A percentile compares a stretch with the other conserved stretches of the same genome.
Conservation (phyloP, 192 early-diverging fungal species). For the Mortierella alpina region DNA sequence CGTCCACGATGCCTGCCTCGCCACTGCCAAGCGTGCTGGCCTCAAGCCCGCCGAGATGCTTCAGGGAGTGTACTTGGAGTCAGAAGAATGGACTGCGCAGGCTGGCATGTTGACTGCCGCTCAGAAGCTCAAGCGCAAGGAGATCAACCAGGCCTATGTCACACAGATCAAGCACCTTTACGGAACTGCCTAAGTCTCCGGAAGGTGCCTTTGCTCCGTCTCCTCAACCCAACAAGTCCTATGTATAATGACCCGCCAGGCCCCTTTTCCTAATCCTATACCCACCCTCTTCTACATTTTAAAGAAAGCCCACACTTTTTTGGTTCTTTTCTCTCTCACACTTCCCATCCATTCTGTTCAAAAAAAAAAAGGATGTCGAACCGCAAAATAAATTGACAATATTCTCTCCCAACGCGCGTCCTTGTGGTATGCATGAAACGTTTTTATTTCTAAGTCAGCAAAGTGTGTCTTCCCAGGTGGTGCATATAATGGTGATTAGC, state of each 20-base stretch:
- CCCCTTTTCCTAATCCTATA: not conserved
- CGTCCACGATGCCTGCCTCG: constrained; percentile 57
- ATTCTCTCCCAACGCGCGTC: not conserved
- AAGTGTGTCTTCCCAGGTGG: no score
- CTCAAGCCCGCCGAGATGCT: constrained; percentile 84
- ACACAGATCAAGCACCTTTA: constrained; percentile 68
- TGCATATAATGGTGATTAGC: not conserved
- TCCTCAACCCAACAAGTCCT: not conserved
- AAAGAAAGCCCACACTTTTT: not conserved
- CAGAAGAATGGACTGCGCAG: constrained; percentile 93
- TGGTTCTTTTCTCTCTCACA: not conserved
- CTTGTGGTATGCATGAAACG: not conserved
- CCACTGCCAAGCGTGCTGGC: constrained; percentile 69
- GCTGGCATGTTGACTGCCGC: constrained; percentile 92
- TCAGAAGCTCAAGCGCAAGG: constrained; percentile 90
- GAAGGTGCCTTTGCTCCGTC: not conserved
- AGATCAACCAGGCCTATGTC: constrained; percentile 76
- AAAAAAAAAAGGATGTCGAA: no score
- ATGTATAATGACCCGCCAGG: not conserved
- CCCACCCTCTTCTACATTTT: not conserved
- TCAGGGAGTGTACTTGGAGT: constrained; percentile 69
- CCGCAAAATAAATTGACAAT: no score
- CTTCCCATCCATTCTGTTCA: not conserved
- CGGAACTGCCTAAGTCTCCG: not conserved
- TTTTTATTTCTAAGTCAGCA: no score